A percentile compares a stretch with the other conserved stretches of the same genome.
Evolutionary conservation across 768 basidiomycete species (phyloP).

Genomic region (Boletellus emodensis): DNA sequence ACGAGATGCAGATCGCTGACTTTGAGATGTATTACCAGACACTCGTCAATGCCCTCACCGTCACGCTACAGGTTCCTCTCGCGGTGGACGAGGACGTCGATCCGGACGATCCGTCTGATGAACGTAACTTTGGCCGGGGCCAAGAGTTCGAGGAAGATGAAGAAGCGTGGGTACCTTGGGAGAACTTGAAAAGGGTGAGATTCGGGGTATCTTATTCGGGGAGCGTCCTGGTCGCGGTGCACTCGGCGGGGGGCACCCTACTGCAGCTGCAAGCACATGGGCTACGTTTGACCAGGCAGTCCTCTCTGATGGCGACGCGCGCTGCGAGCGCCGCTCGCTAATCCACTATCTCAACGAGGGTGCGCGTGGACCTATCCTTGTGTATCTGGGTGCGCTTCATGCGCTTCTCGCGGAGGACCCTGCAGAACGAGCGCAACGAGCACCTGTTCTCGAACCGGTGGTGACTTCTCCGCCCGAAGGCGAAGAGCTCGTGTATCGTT

Average conservation of each 20-base stretch:
- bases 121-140: not conserved
- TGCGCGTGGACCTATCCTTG: conserved; percentile 16
- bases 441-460: conserved; percentile 7
- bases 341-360: conserved; percentile 20
- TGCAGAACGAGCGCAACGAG: not conserved
- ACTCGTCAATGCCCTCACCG: conserved; percentile 4
- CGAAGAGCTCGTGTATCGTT: conserved; percentile 13
- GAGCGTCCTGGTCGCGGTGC: not conserved
- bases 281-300: conserved; percentile 2
- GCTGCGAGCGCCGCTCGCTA: not conserved
- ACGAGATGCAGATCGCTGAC: not conserved
- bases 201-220: not conserved
- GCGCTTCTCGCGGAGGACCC: conserved; percentile 5
- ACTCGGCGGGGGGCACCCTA: not conserved
- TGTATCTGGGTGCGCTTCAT: not conserved
- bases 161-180: conserved; percentile 21
- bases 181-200: not conserved
- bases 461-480: conserved; percentile 9
- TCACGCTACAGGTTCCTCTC: not conserved
- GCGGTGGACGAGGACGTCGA: not conserved
- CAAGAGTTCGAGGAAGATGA: conserved; percentile 19
- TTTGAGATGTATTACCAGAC: conserved; percentile 15
- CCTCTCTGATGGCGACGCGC: not conserved
- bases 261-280: not conserved
- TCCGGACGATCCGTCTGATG: conserved; percentile 5